phyloP scores from a whole-genome alignment of 2,329 filamentous ascomycete species.

The Drechslera avenae region DNA sequence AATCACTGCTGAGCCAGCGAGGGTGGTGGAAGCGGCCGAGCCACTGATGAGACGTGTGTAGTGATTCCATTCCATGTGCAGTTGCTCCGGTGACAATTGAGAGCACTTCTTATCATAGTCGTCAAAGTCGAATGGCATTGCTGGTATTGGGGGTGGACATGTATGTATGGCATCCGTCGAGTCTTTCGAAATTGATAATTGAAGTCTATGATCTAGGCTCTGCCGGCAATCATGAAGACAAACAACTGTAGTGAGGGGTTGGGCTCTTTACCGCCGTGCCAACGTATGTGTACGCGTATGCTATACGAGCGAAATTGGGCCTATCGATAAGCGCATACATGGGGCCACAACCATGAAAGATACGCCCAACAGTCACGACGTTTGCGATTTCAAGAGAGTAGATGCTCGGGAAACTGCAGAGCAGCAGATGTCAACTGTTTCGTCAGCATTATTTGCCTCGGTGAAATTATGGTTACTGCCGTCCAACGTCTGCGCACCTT shows the following conservation, averaged over 20 bases:
- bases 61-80: conserved; percentile 1
- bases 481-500: too few species aligned
- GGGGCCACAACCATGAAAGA: too few species aligned
- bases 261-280: background rate
- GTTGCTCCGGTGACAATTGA: background rate
- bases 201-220: background rate
- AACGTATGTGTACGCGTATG: conserved; percentile 1
- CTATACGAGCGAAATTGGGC: too few species aligned
- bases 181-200: background rate
- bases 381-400: too few species aligned
- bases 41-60: conserved; percentile 3
- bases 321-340: too few species aligned
- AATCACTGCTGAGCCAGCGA: background rate
- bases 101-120: background rate
- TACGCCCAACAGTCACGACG: too few species aligned
- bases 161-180: background rate
- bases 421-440: too few species aligned
- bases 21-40: background rate
- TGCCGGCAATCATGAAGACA: background rate
- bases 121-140: conserved; percentile 2
- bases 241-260: background rate
- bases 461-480: too few species aligned
- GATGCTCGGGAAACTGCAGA: too few species aligned
- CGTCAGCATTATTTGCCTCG: too few species aligned
- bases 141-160: background rate